Evolutionary conservation across 805 yeast genomes (phyloP), one percentile per base, ranked within the genome.

Genomic region (Ogataea pignaliae): DNA sequence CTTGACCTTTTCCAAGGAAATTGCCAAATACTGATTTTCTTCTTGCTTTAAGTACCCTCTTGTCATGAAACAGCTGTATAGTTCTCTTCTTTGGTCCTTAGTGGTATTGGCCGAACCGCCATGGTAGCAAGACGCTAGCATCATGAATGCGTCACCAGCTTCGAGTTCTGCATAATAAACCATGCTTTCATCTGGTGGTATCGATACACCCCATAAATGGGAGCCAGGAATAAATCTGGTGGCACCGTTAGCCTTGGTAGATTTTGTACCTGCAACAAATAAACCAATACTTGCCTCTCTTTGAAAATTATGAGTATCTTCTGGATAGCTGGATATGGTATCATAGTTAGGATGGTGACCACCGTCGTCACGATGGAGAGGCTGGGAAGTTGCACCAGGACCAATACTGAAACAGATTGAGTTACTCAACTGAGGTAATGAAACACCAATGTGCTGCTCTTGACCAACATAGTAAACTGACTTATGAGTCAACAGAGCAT

Each of bases 241-340:
- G n/a, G 63, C 66, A 13, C 66, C 66, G 41, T 61, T 61, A 26
- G 35, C 60, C 36, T 52, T 55, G 10, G 65, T 61, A 6, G 60
- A 41, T 34, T 50, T 55, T 29, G 54, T 57, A 8, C 50, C 52
- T 10, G 62, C 66, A 13, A 61, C 51, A 36, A 54, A 52, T 29
- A 48, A 45, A 2, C 66, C 66, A 18, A 61, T 35, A 15, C 46
- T 34, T 4, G 55, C 47, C 30, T 59, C 63, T 17, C 57, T 39
- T 6, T 48, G 51, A 35, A 38, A 39, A n/a, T 34, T 39, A 34
- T 44, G 37, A 15, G 43, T 29, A 38, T 45, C 47, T 14, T 38
- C 49, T 12, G 47, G 45, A 33, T 51, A 50, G 33, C 30, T 36
- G n/a, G 48, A 56, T 21, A 46, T 40, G 10, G 47, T 47, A 14